These are phyloP conservation scores for Babesia divergens DNA, from an alignment of 169 alveolate species.

Conservation along the genomic window DNA sequence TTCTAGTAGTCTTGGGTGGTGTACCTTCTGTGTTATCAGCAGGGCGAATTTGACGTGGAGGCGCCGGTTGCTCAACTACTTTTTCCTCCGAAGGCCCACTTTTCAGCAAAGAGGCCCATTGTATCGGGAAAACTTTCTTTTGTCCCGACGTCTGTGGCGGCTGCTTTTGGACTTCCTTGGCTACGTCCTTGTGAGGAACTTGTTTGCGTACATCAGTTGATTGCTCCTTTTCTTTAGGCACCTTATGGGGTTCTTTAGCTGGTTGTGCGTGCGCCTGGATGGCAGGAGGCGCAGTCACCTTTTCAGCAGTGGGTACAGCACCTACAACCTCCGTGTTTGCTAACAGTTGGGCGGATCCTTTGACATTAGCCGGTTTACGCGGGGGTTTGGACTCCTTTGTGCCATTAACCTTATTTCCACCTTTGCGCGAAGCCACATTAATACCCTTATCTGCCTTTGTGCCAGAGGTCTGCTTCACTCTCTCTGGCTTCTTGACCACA, in stretches of 20 bases:
- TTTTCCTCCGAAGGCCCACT: slow-evolving; percentile 1
- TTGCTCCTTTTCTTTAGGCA: not conserved
- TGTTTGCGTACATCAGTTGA: not conserved
- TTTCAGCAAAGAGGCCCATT: slow-evolving; percentile 34
- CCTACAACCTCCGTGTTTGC: not conserved
- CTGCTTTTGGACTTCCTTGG: not conserved
- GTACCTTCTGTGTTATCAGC: not conserved
- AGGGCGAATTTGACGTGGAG: not conserved
- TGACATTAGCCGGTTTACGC: slow-evolving; percentile 16
- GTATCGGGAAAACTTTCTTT: slow-evolving; percentile 1
- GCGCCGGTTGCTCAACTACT: not conserved
- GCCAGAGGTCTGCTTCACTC: not conserved
- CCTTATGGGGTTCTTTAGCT: slow-evolving; percentile 12
- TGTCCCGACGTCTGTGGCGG: not conserved
- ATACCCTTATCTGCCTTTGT: slow-evolving; percentile 7
- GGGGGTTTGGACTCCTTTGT: not conserved
- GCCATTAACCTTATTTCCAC: not conserved
- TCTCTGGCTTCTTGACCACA: slow-evolving; percentile 27
- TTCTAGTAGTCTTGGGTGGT: not conserved
- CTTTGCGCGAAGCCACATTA: not conserved
- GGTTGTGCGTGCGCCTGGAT: slow-evolving; percentile 5
- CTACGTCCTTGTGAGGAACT: not conserved
- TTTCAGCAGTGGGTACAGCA: not conserved
- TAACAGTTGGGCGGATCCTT: not conserved
- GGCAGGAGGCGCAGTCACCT: not conserved